Conservation (phyloP, 768 basidiomycete species). For the Pulveroboletus frians region DNA sequence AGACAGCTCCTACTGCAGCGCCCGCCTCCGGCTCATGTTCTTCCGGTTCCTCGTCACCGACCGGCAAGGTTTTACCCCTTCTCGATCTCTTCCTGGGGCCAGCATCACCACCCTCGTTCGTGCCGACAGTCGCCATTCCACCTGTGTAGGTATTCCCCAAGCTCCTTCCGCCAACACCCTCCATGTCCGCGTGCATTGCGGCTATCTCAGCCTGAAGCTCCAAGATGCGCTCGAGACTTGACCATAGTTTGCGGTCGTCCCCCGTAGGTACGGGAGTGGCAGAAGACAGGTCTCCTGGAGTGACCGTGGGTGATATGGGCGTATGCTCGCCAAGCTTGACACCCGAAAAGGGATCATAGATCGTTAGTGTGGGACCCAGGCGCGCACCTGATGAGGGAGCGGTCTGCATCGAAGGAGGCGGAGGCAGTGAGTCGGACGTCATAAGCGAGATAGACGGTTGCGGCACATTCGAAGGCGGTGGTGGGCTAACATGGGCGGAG, state of each 20-base stretch:
- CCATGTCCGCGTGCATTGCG: constrained; percentile 70
- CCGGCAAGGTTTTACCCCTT: constrained; percentile 34
- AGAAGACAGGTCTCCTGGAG: constrained; percentile 4
- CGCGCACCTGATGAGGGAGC: neutral
- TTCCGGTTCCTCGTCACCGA: constrained; percentile 26
- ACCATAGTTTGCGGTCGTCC: constrained; percentile 56
- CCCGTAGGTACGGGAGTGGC: constrained; percentile 5
- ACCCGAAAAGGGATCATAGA: constrained; percentile 35
- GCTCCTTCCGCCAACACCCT: constrained; percentile 39
- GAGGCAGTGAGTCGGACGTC: constrained; percentile 14
- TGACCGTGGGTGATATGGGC: constrained; percentile 1
- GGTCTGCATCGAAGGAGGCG: constrained; percentile 5
- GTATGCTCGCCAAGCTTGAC: constrained; percentile 19
- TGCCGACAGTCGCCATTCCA: neutral
- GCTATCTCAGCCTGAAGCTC: constrained; percentile 71
- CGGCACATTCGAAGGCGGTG: constrained; percentile 1
- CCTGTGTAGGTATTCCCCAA: constrained; percentile 7
- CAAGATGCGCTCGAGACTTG: constrained; percentile 61
- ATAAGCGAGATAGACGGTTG: constrained; percentile 11
- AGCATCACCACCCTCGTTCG: constrained; percentile 12
- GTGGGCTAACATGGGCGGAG: neutral
- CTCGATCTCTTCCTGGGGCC: constrained; percentile 19
- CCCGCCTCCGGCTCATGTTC: constrained; percentile 13
- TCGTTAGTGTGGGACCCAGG: constrained; percentile 7
- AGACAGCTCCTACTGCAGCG: constrained; percentile 10